These are phyloP conservation scores for Penicillium sp. DNA, from an alignment of 2,329 filamentous ascomycete species.

Conservation along the genomic window DNA sequence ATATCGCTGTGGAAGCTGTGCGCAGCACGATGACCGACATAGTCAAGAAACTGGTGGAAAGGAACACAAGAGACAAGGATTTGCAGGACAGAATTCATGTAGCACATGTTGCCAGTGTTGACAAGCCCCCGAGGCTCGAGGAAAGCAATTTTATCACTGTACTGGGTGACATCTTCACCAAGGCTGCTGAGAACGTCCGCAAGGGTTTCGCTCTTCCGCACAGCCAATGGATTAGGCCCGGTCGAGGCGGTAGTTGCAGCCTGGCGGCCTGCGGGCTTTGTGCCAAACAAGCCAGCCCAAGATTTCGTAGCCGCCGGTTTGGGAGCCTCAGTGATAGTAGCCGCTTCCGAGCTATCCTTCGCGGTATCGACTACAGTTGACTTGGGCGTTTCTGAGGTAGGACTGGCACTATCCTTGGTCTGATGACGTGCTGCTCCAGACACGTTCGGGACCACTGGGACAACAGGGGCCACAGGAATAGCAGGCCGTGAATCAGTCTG, in stretches of 20 bases:
- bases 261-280: constrained; percentile 39
- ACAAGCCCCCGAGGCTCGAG: constrained; percentile 88
- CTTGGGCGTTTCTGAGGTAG: constrained; percentile 35
- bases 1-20: constrained; percentile 95
- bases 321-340: constrained; percentile 6
- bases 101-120: constrained; percentile 98
- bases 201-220: constrained; percentile 57
- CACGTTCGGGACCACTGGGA: constrained; percentile 40
- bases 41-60: constrained; percentile 89
- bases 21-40: constrained; percentile 73
- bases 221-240: constrained; percentile 39
- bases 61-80: constrained; percentile 88
- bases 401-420: constrained; percentile 33
- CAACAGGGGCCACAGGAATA: constrained; percentile 48
- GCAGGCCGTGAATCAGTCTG: constrained; percentile 34
- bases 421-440: constrained; percentile 31
- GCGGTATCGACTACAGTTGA: constrained; percentile 13
- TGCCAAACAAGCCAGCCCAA: constrained; percentile 64
- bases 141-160: constrained; percentile 64
- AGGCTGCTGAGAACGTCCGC: constrained; percentile 73
- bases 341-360: constrained; percentile 3
- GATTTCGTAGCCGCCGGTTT: constrained; percentile 53
- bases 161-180: constrained; percentile 56
- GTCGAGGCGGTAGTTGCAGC: constrained; percentile 27
- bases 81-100: constrained; percentile 99